A percentile compares a stretch with the other conserved stretches of the same genome.
These are phyloP conservation scores for Aspergillus versicolor DNA, from an alignment of 2,329 filamentous ascomycete species.

Conservation along the genomic window DNA sequence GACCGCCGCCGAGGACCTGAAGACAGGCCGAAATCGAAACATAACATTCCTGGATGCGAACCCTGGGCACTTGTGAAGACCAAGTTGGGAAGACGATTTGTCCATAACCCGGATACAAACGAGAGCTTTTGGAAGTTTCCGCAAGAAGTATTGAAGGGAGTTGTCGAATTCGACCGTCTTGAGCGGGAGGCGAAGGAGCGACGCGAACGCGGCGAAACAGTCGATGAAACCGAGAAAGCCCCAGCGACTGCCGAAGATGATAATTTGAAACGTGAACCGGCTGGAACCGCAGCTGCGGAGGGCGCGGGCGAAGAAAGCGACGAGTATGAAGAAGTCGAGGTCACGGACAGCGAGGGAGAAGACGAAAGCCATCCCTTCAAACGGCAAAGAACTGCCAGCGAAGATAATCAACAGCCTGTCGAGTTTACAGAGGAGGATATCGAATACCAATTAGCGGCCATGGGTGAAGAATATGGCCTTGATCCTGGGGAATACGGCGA, in stretches of 20 bases:
- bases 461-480: conserved; percentile 81
- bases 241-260: conserved; percentile 14
- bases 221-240: conserved; percentile 18
- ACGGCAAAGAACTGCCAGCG: conserved; percentile 54
- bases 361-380: conserved; percentile 55
- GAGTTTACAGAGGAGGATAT: conserved; percentile 96
- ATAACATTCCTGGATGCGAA: conserved; percentile 74
- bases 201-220: background rate
- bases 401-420: conserved; percentile 51
- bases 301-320: conserved; percentile 57
- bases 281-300: conserved; percentile 25
- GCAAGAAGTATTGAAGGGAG: conserved; percentile 75
- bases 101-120: conserved; percentile 81
- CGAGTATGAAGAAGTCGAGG: conserved; percentile 76
- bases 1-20: conserved; percentile 66
- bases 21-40: conserved; percentile 79
- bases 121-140: conserved; percentile 96
- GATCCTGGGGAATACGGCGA: conserved; percentile 76
- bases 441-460: conserved; percentile 82
- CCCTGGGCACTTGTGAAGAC: conserved; percentile 94
- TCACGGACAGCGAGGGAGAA: conserved; percentile 59
- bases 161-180: conserved; percentile 65
- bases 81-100: conserved; percentile 83
- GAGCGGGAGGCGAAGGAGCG: conserved; percentile 63
- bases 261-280: conserved; percentile 7